Evolutionary conservation across 2,329 filamentous ascomycete genomes (phyloP).

Genomic region (Pseudocercospora macadamiae): DNA sequence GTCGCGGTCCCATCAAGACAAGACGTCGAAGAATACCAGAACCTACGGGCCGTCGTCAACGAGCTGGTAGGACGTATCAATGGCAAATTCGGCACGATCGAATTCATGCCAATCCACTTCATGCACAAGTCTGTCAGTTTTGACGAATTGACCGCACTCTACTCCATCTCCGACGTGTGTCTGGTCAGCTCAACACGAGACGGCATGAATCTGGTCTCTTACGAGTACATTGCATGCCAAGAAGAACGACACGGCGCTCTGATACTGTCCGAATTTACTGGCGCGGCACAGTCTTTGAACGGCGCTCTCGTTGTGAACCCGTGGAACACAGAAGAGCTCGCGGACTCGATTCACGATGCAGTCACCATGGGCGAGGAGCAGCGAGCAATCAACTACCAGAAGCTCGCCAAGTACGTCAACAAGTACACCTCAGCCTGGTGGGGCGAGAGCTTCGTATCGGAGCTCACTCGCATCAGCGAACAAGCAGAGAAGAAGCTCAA

Average conservation of each 20-base stretch:
- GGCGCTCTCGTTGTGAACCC: slow-evolving; percentile 95
- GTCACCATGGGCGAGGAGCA: slow-evolving; percentile 94
- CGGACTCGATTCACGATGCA: slow-evolving; percentile 91
- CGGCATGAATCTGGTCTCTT: slow-evolving; percentile 98
- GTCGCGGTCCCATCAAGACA: slow-evolving; percentile 93
- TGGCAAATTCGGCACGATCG: slow-evolving; percentile 92
- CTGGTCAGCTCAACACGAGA: slow-evolving; percentile 94
- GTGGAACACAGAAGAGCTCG: slow-evolving; percentile 96
- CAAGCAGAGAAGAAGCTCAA: slow-evolving; percentile 55
- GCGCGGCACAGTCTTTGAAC: slow-evolving; percentile 91
- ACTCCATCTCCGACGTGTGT: slow-evolving; percentile 88
- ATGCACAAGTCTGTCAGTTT: slow-evolving; percentile 95
- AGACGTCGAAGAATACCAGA: slow-evolving; percentile 98
- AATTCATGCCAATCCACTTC: slow-evolving; percentile 99
- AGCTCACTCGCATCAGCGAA: slow-evolving; percentile 67
- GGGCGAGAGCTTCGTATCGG: slow-evolving; percentile 88
- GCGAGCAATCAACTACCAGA: slow-evolving; percentile 82
- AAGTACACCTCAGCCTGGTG: slow-evolving; percentile 98
- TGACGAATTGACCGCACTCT: slow-evolving; percentile 90
- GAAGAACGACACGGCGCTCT: slow-evolving; percentile 87
- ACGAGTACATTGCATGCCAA: slow-evolving; percentile 96
- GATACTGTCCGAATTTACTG: slow-evolving; percentile 95
- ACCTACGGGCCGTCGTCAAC: slow-evolving; percentile 91
- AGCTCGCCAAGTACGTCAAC: slow-evolving; percentile 91
- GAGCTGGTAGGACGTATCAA: slow-evolving; percentile 97